Base-by-base conservation (phyloP, 176 grass and related monocot genomes). In the Urochloa ruziziensis region DNA sequence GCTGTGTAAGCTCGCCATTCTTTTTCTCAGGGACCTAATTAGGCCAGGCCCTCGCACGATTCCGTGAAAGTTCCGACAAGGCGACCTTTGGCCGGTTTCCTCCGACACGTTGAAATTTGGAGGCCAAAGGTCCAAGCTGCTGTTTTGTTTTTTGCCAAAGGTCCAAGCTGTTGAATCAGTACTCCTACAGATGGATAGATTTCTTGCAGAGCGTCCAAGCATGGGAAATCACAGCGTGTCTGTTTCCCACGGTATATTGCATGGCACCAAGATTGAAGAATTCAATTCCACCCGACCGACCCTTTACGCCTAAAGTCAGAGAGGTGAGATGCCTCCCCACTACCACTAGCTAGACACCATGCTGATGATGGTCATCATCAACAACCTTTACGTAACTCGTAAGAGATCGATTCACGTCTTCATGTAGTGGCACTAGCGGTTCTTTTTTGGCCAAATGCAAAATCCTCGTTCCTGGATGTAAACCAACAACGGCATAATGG, bases 51-150 rank as follows among this genome's bases (percentile, higher is more conserved):
- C n/a, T n/a, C 52, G 23, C 23, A n/a, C 43, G 48, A 69, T 77
- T 60, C 83, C 84, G 68, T 43, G 46, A 40, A 86, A 80, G 46
- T 74, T 86, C 84, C 77, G 84, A 80, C 84, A 86, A 73, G 84
- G 29, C 15, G 37, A 49, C 0, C 29, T 61, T 29, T 63, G 75
- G 54, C 65, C 75, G 2, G 43, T 2, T 71, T 27, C 66, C 32
- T 80, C 76, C 68, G 69, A 81, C 84, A 35, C 54, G 77, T 75
- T 81, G 77, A 81, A 86, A 57, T 33, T 10, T 23, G 3, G 5
- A 15, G 25, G 34, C 19, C 39, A 71, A 53, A 77, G 49, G 49
- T 70, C 37, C 47, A 76, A n/a, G 52, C 5, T 30, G 72, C 43
- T n/a, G 9, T 0, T 24, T 69, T 40, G 1, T 67, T 57, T 1